Base-by-base conservation (phyloP, 768 basidiomycete species). In the Boletus pseudo-olivaceus region DNA sequence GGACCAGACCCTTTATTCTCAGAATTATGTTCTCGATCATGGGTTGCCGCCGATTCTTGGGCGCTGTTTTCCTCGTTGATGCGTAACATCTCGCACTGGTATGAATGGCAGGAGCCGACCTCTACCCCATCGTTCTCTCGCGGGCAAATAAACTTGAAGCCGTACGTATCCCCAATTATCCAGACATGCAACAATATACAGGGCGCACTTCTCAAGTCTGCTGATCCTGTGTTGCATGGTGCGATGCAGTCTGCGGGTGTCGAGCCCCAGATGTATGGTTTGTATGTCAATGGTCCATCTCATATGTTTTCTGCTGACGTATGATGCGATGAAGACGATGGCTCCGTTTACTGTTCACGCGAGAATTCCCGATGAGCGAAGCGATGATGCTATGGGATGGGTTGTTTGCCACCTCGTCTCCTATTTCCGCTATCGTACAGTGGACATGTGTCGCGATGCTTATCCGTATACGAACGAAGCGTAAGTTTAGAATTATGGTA, bases 371-470 rank as follows among this genome's bases (percentile, higher is more conserved):
- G 38, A 82, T 98, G 77, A 63, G 75, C 4, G 86, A 91, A 56
- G 82, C 90, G 0, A 84, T 99, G 83, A 76, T 81, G 32, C 67
- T 99, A n/a, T 98, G 97, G 97, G 97, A 99, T 69, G 93, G 88
- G 1, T 68, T 98, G 9, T 96, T 99, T 68, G 92, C 96, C 0
- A 87, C 84, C 56, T 91, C 61, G 3, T 53, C 93, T 72, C 81
- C 89, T 19, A 77, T 86, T 0, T 75, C 96, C 29, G 83, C 87
- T 47, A 73, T 97, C 35, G 83, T 87, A 1, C 84, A 86, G 49
- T 95, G 90, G 87, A 76, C 96, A 47, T 94, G 92, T 65, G 85
- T 98, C 19, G 90, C 93, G 1, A 95, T 98, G 94, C 81, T 99
- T 17, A 82, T 98, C 51, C 85, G 97, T 49, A 91, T 98, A 63